Evolutionary conservation across 345 rosid genomes (phyloP), one percentile per base, ranked within the genome.

Genomic region (Eutrema yunnanense): DNA sequence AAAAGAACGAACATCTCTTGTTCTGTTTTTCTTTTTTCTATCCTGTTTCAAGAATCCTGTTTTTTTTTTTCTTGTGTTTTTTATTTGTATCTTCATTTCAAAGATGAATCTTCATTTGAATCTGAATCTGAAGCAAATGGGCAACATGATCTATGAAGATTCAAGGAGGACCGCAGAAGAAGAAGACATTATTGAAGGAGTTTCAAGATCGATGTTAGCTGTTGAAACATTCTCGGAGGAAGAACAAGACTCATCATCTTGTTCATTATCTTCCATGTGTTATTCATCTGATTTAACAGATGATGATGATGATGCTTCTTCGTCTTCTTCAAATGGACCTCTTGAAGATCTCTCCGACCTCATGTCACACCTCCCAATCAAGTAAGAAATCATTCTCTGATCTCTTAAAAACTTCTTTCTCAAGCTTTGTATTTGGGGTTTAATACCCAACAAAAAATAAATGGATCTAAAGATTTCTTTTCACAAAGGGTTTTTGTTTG

Each of bases 361-460:
- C 79, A 82, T 87, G 91, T 78, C 82, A 53, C 86, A 86, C 42
- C 90, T 87, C 32, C 93, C 96, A 5, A 79, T 90, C 65, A 90
- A 82, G 96, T 90, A 82, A 78, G 87, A 54, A 44, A 16, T 46
- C 65, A 67, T 44, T 71, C 48, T 65, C 9, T 34, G 0, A 58
- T 38, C 29, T 47, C 41, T 72, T 46, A 0, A 0, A 44, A 37
- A 46, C 54, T 46, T 3, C 8, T 56, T 38, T 11, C 8, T 46
- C 9, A 29, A 29, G 40, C 26, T n/a, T n/a, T 12, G 3, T 10
- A 8, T 50, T 30, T 67, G 19, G 63, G 56, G 37, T 53, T 53
- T 26, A 9, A 41, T 19, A 19, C 22, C 36, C 37, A 22, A 16
- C 16, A 53, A 64, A 1, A 33, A 6, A 10, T 8, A 29, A 33